Percentiles rank a stretch among this genome's conserved stretches.
Evolutionary conservation across 1,139 yeast genomes (phyloP).

Genomic region (Arxiozyma slooffiae): DNA sequence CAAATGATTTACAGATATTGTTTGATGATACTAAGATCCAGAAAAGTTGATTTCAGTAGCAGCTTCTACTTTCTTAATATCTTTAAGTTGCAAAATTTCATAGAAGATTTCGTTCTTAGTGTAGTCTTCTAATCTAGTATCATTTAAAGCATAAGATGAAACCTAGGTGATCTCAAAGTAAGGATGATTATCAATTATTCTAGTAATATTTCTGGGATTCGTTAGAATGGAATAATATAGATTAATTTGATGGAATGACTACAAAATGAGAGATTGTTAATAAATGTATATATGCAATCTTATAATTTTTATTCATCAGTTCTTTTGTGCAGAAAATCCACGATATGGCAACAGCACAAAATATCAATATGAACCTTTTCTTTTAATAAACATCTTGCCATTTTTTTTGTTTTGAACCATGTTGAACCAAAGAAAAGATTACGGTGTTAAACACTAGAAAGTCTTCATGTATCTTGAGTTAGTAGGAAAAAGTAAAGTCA

Average conservation of each 20-base stretch:
- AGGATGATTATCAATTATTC: slow-evolving; percentile 79
- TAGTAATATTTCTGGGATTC: slow-evolving; percentile 62
- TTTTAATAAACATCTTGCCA: not conserved
- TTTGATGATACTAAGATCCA: slow-evolving; percentile 99
- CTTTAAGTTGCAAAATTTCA: slow-evolving; percentile 80
- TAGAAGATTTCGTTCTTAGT: slow-evolving; percentile 69
- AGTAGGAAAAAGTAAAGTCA: too few species aligned
- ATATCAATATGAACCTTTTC: too few species aligned
- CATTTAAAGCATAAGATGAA: slow-evolving; percentile 88
- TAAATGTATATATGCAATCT: too few species aligned
- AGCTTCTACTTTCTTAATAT: slow-evolving; percentile 67
- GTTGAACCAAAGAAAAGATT: too few species aligned
- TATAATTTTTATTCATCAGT: too few species aligned
- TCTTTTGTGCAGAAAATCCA: not conserved
- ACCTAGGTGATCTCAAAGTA: slow-evolving; percentile 82
- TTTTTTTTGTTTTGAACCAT: too few species aligned
- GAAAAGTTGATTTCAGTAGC: slow-evolving; percentile 72
- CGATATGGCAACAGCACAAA: not conserved
- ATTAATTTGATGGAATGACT: too few species aligned
- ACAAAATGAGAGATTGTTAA: too few species aligned
- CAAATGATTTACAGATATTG: slow-evolving; percentile 96
- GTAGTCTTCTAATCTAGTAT: slow-evolving; percentile 80
- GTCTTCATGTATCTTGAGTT: too few species aligned
- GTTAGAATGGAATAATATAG: too few species aligned
- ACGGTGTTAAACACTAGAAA: too few species aligned